Base-by-base conservation (phyloP, 257 asterid species). In the Solanum sejunctum region DNA sequence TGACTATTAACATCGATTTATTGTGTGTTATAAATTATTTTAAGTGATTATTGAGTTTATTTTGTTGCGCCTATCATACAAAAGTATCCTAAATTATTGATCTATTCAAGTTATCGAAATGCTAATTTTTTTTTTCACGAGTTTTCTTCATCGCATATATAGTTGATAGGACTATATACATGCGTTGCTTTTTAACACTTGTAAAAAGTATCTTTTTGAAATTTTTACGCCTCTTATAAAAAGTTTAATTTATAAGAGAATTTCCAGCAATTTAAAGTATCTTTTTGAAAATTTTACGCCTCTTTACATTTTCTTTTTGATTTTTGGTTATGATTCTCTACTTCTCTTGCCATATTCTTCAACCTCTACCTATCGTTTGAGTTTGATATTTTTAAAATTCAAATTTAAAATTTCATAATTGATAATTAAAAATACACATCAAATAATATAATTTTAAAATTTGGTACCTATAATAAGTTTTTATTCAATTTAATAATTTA, bases 391-490 rank as follows among this genome's bases (percentile, higher is more conserved):
- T 60, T 10, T n/a, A n/a, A n/a, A 60, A 15, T 60, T 60, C 4
- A 3, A 60, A 1, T n/a, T 60, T 0, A 0, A 9, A n/a, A n/a
- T n/a, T 58, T n/a, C 7, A 58, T 20, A 10, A 58, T n/a, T n/a
- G 15, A 10, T 9, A 10, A 60, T 60, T 60, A n/a, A 60, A 60
- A n/a, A n/a, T 60, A 10, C 21, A 60, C 5, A 10, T 60, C 16
- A n/a, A 10, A 60, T 60, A 60, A n/a, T 7, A 60, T 32, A 60
- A 60, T 0, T n/a, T 60, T 32, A 32, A 32, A 32, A 32, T 32
- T 32, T 32, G 36, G 3, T 3, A 3, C 36, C 36, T 32, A 3
- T 32, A 32, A 32, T 32, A 32, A 32, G 3, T 32, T 32, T 32
- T 32, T 32, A 32, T 32, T 32, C 36, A 32, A 32, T 32, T 32